A percentile compares a stretch with the other conserved stretches of the same genome.
Conservation (phyloP, 2,329 filamentous ascomycete species). For the Ophiocordyceps camponoti-floridani region DNA sequence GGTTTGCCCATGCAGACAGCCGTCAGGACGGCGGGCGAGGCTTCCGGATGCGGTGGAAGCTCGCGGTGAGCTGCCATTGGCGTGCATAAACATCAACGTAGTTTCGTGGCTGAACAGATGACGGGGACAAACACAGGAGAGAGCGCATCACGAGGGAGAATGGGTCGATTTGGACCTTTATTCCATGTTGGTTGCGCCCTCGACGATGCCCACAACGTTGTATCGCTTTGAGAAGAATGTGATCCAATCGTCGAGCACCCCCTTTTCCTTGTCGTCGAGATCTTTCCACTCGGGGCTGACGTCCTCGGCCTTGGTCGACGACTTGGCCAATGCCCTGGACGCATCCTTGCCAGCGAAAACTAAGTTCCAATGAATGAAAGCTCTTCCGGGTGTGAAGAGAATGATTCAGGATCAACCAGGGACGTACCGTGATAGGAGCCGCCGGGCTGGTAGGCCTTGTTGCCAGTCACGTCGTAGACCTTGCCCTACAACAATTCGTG, state of each 20-base stretch:
- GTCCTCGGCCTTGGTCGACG: slow-evolving; percentile 73
- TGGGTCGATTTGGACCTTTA: neutral
- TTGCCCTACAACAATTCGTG: slow-evolving; percentile 46
- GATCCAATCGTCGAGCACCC: slow-evolving; percentile 75
- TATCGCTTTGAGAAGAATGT: slow-evolving; percentile 96
- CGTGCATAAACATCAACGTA: too few relatives aligned
- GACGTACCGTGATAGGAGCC: slow-evolving; percentile 58
- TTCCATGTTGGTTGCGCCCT: slow-evolving; percentile 38
- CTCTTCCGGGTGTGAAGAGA: neutral
- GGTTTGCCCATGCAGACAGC: slow-evolving; percentile 2
- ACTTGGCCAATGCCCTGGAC: slow-evolving; percentile 75
- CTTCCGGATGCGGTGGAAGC: too few relatives aligned
- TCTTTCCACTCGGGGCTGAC: slow-evolving; percentile 69
- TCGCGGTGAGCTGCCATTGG: too few relatives aligned
- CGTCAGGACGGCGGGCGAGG: neutral
- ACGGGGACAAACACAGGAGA: neutral
- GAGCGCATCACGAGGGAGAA: neutral
- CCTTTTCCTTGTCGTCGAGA: slow-evolving; percentile 70
- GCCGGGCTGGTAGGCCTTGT: slow-evolving; percentile 66
- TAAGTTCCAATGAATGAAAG: slow-evolving; percentile 17
- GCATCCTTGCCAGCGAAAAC: slow-evolving; percentile 94
- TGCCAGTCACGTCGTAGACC: slow-evolving; percentile 86
- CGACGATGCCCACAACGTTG: slow-evolving; percentile 61
- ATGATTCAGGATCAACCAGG: slow-evolving; percentile 22
- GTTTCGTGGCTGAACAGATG: neutral